Evolutionary conservation across 139 green algal species (phyloP), one percentile per base, ranked within the genome.

Genomic region (Edaphochlamys debaryana): DNA sequence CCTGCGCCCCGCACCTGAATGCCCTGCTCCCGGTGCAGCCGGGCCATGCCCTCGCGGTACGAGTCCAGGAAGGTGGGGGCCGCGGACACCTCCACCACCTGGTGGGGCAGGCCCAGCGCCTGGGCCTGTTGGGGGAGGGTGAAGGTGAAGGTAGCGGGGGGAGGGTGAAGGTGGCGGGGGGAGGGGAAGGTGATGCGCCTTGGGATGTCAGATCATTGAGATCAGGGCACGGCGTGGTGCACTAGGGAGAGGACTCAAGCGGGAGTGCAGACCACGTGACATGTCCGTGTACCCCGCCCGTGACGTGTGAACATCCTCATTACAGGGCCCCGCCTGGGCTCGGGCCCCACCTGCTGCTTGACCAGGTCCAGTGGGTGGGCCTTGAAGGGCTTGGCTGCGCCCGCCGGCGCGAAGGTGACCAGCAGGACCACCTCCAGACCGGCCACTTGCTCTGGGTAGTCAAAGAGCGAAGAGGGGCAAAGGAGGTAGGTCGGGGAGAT

Each of bases 371-470:
- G 27, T 0, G 80, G 80, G 29, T 86, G 80, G 20, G 80, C 80
- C 56, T 80, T 79, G 58, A 86, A 86, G 8, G n/a, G 40, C 74
- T 71, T 40, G 15, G 37, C 17, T 4, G 25, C 56, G 1, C 69
- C 69, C 9, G 70, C 80, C 1, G 80, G 80, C 42, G 76, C 56
- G 36, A 86, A 86, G 37, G 80, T 86, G 34, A 86, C 80, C 4
- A 86, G 58, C 41, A 86, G 34, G 3, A 45, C 23, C 4, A 75
- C 32, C 34, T 80, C 60, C 36, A n/a, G 67, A 32, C 36, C 32
- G n/a, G 58, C 32, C 25, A 64, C 41, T 7, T 11, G 22, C n/a
- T 6, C 29, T 62, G 42, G n/a, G n/a, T n/a, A n/a, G n/a, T n/a
- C n/a, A n/a, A n/a, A n/a, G n/a, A n/a, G n/a, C n/a, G n/a, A n/a